Percentiles rank a stretch among this genome's conserved stretches.
These are phyloP conservation scores for Aspergillus hortae DNA, from an alignment of 2,329 filamentous ascomycete species.

Conservation along the genomic window DNA sequence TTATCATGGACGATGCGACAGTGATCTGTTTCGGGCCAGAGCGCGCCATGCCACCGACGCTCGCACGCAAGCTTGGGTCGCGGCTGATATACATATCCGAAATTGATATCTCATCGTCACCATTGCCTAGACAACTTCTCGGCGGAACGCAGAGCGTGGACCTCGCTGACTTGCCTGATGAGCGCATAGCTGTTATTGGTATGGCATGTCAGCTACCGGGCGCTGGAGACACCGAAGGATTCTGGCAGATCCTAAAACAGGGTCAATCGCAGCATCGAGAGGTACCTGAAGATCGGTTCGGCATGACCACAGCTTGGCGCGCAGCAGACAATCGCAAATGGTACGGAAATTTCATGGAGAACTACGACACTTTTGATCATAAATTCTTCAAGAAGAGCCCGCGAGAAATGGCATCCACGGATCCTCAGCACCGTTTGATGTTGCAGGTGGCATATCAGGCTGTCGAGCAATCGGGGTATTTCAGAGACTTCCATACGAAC, in stretches of 20 bases:
- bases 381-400: constrained; percentile 30
- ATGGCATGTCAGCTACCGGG: constrained; percentile 1
- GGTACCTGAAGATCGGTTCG: background rate
- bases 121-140: no score
- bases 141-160: no score
- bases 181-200: constrained; percentile 4
- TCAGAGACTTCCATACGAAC: background rate
- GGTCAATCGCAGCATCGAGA: constrained; percentile 2
- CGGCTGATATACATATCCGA: background rate
- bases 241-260: background rate
- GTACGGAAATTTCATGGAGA: constrained; percentile 18
- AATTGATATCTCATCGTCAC: background rate
- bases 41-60: constrained; percentile 32
- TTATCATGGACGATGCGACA: constrained; percentile 6
- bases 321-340: constrained; percentile 10
- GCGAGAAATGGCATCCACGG: constrained; percentile 23
- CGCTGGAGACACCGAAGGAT: background rate
- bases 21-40: constrained; percentile 38
- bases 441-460: constrained; percentile 30
- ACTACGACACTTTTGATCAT: constrained; percentile 27
- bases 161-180: background rate
- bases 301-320: constrained; percentile 13
- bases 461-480: constrained; percentile 30
- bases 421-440: constrained; percentile 29
- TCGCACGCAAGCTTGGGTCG: constrained; percentile 22